Evolutionary conservation across 768 basidiomycete species (phyloP), one percentile per base, ranked within the genome.

Genomic region (Clavaria fumosa): DNA sequence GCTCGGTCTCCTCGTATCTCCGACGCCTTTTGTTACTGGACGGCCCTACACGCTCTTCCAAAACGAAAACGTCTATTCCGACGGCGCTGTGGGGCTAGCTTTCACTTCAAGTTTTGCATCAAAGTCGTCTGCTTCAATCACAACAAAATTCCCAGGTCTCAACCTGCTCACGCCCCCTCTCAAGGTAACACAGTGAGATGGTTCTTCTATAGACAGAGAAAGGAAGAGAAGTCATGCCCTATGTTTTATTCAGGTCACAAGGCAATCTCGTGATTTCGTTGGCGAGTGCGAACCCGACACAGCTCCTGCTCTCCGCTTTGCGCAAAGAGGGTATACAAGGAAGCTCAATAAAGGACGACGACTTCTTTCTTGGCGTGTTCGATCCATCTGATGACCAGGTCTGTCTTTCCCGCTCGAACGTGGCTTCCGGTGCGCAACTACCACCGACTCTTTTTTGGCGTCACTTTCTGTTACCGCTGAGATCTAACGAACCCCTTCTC

Each of bases 1-100:
- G 41, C 22, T 48, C 37, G 79, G 81, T 3, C 62, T 85, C 14
- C 53, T 78, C 15, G 77, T 75, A 0, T 63, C 81, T 0, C 76
- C 81, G 2, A 86, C 84, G 2, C 81, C 82, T 1, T 86, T 86
- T 51, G 57, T 82, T 4, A 85, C 80, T 1, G 84, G 82, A 10
- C 59, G 77, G 14, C 74, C 76, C 1, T 69, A 77, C 20, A 85
- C 83, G 0, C 58, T 86, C 7, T 73, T 84, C 42, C 54, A 65
- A 41, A 68, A 78, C 35, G 57, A 62, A 24, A 50, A 62, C 1
- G 64, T 82, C 18, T 53, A 66, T 39, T 72, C 69, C 0, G 60
- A 67, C 5, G 84, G 84, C 5, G 80, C 81, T 3, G 69, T 85
- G 7, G 84, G 82, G 0, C 40, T 88, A 4, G 78, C 70, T 0